A percentile compares a stretch with the other conserved stretches of the same genome.
Evolutionary conservation across 805 yeast species (phyloP).

Genomic region (Spathaspora sp.): DNA sequence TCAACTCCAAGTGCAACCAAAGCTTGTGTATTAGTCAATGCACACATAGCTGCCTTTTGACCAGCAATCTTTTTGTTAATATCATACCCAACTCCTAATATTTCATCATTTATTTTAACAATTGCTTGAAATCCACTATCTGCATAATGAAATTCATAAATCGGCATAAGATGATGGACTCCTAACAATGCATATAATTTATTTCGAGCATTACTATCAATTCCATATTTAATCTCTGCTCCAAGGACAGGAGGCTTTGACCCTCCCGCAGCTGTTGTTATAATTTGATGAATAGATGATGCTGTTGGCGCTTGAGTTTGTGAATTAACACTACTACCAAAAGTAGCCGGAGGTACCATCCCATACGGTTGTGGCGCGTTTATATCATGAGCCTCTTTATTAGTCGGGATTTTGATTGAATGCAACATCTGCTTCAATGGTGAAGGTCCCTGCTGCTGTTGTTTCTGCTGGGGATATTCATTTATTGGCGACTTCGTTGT

Average conservation of each 20-base stretch:
- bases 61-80: conserved; percentile 34
- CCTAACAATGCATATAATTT: conserved; percentile 26
- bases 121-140: conserved; percentile 20
- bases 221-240: not conserved
- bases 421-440: not conserved
- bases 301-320: not conserved
- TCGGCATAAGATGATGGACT: conserved; percentile 23
- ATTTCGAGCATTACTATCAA: conserved; percentile 22
- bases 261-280: not conserved
- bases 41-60: conserved; percentile 36
- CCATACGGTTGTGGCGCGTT: not conserved
- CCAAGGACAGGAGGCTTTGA: not conserved
- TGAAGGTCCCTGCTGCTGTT: not conserved
- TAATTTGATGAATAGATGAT: not conserved
- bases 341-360: conserved; percentile 1
- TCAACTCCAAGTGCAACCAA: conserved; percentile 8
- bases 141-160: conserved; percentile 19
- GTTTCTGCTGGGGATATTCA: not conserved
- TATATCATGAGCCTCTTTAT: not conserved
- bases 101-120: conserved; percentile 23
- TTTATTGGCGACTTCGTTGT: not conserved
- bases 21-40: conserved; percentile 12
- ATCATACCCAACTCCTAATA: conserved; percentile 30
- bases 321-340: not conserved
- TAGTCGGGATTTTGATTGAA: not conserved